phyloP scores from a whole-genome alignment of 1,284 basidiomycete species.

The Volvariella volvacea region DNA sequence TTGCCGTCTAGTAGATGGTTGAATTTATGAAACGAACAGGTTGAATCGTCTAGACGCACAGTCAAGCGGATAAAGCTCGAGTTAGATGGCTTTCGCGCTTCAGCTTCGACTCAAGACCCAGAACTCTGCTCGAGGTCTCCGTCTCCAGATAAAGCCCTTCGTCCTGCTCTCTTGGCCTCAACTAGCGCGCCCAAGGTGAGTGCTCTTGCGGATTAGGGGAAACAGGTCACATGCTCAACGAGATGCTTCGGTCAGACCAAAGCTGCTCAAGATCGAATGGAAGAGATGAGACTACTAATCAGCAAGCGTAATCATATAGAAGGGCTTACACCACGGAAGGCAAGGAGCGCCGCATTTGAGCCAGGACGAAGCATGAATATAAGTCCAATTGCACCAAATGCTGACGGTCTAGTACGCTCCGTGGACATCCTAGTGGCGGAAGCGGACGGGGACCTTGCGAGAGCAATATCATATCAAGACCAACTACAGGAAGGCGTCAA shows the following conservation, averaged over 20 bases:
- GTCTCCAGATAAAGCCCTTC: conserved; percentile 49
- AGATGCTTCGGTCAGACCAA: conserved; percentile 49
- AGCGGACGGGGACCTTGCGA: conserved; percentile 47
- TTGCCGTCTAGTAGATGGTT: conserved; percentile 2
- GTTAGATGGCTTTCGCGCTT: conserved; percentile 30
- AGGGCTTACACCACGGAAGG: conserved; percentile 33
- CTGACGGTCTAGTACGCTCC: conserved; percentile 22
- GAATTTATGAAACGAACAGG: conserved; percentile 29
- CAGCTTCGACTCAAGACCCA: conserved; percentile 25
- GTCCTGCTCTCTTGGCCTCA: conserved; percentile 32
- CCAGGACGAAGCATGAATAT: conserved; percentile 8
- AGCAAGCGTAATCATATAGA: conserved; percentile 47
- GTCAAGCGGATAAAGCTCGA: conserved; percentile 69
- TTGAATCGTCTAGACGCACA: conserved; percentile 57
- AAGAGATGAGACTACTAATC: conserved; percentile 73
- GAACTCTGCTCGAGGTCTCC: conserved; percentile 36
- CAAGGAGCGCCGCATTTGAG: conserved; percentile 28
- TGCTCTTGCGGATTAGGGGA: too few relatives aligned
- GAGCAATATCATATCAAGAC: conserved; percentile 47
- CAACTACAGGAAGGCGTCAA: conserved; percentile 42
- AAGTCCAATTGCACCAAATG: conserved; percentile 12
- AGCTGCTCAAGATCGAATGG: conserved; percentile 67
- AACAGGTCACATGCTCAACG: conserved; percentile 9
- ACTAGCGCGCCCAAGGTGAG: too few relatives aligned
- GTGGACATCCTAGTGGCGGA: conserved; percentile 52